phyloP scores from a whole-genome alignment of 2,329 filamentous ascomycete species.

The Aureobasidium lini region DNA sequence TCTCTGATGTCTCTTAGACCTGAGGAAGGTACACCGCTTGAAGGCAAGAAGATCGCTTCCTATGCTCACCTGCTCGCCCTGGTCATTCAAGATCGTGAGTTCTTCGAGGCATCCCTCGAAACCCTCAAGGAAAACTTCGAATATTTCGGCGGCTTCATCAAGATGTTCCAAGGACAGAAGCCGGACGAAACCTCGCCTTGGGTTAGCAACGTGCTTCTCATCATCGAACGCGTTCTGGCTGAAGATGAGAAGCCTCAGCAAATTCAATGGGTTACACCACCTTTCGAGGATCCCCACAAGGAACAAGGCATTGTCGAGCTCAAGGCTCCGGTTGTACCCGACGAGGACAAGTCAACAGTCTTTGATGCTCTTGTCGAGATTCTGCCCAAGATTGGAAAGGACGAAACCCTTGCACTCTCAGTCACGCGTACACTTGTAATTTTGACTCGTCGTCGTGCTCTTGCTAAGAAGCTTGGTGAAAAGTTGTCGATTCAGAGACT shows the following conservation, averaged over 20 bases:
- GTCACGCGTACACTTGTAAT: constrained; percentile 79
- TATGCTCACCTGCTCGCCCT: constrained; percentile 88
- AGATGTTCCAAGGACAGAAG: constrained; percentile 57
- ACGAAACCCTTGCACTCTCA: constrained; percentile 75
- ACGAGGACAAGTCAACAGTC: constrained; percentile 61
- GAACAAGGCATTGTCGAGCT: constrained; percentile 47
- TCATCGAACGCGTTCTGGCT: constrained; percentile 83
- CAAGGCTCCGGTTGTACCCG: constrained; percentile 55
- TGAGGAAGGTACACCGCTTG: constrained; percentile 40
- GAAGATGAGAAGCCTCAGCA: constrained; percentile 77
- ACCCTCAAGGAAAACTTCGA: constrained; percentile 70
- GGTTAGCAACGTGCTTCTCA: constrained; percentile 83
- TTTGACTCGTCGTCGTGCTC: constrained; percentile 67
- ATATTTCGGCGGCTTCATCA: constrained; percentile 71
- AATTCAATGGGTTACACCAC: constrained; percentile 55
- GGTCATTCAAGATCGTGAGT: constrained; percentile 71
- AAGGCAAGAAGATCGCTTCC: constrained; percentile 69
- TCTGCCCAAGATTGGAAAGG: constrained; percentile 78
- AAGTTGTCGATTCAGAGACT: constrained; percentile 83
- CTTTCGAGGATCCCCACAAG: constrained; percentile 34
- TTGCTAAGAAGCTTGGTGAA: constrained; percentile 71
- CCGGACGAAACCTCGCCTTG: constrained; percentile 79
- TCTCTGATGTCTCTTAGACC: constrained; percentile 64
- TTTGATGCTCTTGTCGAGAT: constrained; percentile 75
- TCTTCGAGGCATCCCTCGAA: constrained; percentile 69